Percentiles rank a stretch among this genome's conserved stretches.
Conservation (phyloP, 2,329 filamentous ascomycete genomes). For the Thielaviopsis populi region DNA sequence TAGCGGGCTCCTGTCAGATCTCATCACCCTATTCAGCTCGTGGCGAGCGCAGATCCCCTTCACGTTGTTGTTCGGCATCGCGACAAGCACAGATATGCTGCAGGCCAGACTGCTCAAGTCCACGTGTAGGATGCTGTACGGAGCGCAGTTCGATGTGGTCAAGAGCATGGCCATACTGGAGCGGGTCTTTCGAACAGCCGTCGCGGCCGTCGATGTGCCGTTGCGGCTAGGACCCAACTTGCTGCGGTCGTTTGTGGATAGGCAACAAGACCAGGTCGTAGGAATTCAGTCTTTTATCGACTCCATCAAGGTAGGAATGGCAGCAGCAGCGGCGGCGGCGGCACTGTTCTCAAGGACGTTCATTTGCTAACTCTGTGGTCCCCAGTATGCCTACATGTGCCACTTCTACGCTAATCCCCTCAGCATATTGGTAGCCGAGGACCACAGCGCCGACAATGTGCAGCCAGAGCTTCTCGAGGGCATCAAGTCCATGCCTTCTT, state of each 20-base stretch:
- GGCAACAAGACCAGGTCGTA: constrained; percentile 63
- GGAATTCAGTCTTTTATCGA: constrained; percentile 59
- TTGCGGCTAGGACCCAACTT: constrained; percentile 51
- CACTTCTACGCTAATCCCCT: constrained; percentile 70
- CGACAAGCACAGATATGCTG: constrained; percentile 67
- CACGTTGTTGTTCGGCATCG: constrained; percentile 61
- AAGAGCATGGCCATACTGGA: constrained; percentile 58
- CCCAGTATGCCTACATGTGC: constrained; percentile 69
- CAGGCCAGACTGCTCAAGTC: constrained; percentile 57
- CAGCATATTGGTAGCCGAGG: constrained; percentile 41
- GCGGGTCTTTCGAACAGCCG: constrained; percentile 50
- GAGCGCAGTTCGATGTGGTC: constrained; percentile 62
- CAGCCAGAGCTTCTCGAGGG: constrained; percentile 50
- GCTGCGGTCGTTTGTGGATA: constrained; percentile 47
- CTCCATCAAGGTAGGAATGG: constrained; percentile 44
- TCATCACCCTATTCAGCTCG: constrained; percentile 48
- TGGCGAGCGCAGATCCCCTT: constrained; percentile 69
- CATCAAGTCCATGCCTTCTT: constrained; percentile 53
- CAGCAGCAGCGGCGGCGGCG: background rate
- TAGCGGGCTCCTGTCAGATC: constrained; percentile 51
- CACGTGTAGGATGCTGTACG: constrained; percentile 51
- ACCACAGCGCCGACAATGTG: constrained; percentile 24
- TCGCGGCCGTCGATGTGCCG: constrained; percentile 41
- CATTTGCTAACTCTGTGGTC: background rate
- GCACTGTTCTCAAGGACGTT: background rate